Evolutionary conservation across 2,329 filamentous ascomycete genomes (phyloP), one percentile per base, ranked within the genome.

Genomic region (Plenodomus lindquistii): DNA sequence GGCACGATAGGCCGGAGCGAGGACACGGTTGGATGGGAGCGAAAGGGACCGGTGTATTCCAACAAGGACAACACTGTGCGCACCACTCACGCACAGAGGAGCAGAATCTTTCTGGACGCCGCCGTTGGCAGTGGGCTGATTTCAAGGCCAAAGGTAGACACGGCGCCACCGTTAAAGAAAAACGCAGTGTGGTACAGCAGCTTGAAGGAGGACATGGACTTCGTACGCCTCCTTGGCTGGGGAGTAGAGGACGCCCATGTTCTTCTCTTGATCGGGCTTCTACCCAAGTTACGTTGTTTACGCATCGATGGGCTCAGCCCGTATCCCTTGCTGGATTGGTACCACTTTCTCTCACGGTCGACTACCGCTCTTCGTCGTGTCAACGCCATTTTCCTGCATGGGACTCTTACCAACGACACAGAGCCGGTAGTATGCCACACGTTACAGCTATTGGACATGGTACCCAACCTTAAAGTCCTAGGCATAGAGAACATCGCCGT

Each of bases 311-410:
- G 46, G 18, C 1, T 40, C 21, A 43, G 46, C 6, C 46, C 46
- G 3, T 44, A 43, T 22, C 46, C 36, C 20, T 29, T 43, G 4
- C 40, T 48, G 3, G 27, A 48, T 29, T 44, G 45, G 36, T 15
- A 43, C 20, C 17, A 38, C 13, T 48, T 48, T 19, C 36, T 48
- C 2, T 48, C 45, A 8, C 27, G 45, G 10, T 48, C 45, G 2
- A 24, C 34, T 11, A 40, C 40, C 22, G 35, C 40, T 3, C 40
- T 40, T 38, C 40, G 5, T 19, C 27, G 22, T 17, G 4, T 43
- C 3, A 29, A 3, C 11, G 6, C 1, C 15, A 4, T 48, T 10
- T 7, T 11, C 7, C 35, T 48, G 11, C 4, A 2, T 6, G 40
- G 35, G 10, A 39, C 45, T 2, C n/a, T 17, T 1, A 42, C 24